Conservation (phyloP, 805 yeast genomes). For the Kodamaea kakaduensis region DNA sequence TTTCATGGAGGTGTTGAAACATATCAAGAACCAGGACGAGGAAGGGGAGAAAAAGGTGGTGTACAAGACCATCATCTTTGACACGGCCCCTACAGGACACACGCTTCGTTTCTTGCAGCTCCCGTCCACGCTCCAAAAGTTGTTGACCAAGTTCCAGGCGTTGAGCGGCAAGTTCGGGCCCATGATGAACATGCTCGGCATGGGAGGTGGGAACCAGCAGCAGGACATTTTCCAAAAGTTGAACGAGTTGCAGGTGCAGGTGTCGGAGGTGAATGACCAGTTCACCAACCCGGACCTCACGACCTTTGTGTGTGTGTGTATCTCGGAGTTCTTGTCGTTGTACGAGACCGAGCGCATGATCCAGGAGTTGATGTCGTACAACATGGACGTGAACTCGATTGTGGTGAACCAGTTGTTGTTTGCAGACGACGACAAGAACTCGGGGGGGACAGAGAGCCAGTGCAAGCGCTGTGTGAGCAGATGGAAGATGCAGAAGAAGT, state of each 20-base stretch:
- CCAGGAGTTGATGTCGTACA: constrained; percentile 90
- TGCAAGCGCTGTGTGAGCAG: constrained; percentile 92
- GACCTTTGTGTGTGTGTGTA: constrained; percentile 94
- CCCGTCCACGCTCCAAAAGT: constrained; percentile 86
- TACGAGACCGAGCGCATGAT: constrained; percentile 98
- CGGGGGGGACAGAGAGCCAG: constrained; percentile 39
- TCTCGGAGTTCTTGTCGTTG: constrained; percentile 90
- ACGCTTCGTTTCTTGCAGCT: constrained; percentile 91
- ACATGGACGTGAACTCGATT: constrained; percentile 95
- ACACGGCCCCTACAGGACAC: constrained; percentile 99
- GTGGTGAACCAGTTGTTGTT: constrained; percentile 91
- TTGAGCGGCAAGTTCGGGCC: constrained; percentile 88
- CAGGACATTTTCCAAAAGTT: constrained; percentile 75
- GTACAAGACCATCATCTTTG: constrained; percentile 90
- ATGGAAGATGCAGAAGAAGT: constrained; percentile 93
- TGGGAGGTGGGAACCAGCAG: constrained; percentile 66
- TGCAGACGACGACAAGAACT: constrained; percentile 57
- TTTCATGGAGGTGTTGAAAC: constrained; percentile 96
- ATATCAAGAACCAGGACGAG: constrained; percentile 69
- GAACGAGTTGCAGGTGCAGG: constrained; percentile 74
- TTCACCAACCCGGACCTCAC: constrained; percentile 95
- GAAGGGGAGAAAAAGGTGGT: constrained; percentile 24
- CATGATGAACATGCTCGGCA: constrained; percentile 73
- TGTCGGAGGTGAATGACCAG: constrained; percentile 86
- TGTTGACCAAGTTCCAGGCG: constrained; percentile 82